Evolutionary conservation across 1,284 basidiomycete species (phyloP), one percentile per base, ranked within the genome.

Genomic region (Leccinum holopus): DNA sequence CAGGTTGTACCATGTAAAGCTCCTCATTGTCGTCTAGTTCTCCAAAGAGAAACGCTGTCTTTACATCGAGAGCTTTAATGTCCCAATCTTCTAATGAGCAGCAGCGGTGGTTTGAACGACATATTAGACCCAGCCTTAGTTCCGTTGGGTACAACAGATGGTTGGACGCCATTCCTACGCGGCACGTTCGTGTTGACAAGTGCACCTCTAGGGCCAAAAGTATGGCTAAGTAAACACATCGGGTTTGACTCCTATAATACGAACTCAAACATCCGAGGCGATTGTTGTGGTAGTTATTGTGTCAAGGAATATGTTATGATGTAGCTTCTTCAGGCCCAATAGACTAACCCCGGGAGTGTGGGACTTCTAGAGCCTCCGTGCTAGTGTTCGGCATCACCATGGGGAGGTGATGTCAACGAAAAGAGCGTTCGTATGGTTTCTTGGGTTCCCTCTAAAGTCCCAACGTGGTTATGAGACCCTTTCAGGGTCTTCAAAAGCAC

Each of bases 381-480:
- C 5, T 28, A 53, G 35, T 55, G 30, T 8, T 14, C 21, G 16
- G 18, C 21, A 25, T 14, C 21, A 3, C 54, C 21, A 55, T 14
- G 18, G 8, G 11, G 10, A n/a, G 5, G 14, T 10, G 4, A 25
- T 25, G 49, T 21, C 21, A 75, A 60, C 55, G 65, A 76, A 73
- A 88, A 89, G n/a, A 78, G 77, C 30, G 70, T 79, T 49, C 83
- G 80, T 56, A 93, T 87, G 39, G 86, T 77, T 72, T 92, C 90
- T 65, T 92, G 85, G 28, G 91, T 80, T 2, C 88, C 89, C 66
- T 92, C 90, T 66, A 88, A 82, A 6, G 83, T 71, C 5, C 85
- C 88, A n/a, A 92, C 69, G 60, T 80, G 78, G 64, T 87, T 82
- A 68, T 93, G 91, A 1, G 81, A 82, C 6, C 91, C 91, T 65